Conservation (phyloP, 2,329 filamentous ascomycete genomes). For the Hypoxylon sp. region DNA sequence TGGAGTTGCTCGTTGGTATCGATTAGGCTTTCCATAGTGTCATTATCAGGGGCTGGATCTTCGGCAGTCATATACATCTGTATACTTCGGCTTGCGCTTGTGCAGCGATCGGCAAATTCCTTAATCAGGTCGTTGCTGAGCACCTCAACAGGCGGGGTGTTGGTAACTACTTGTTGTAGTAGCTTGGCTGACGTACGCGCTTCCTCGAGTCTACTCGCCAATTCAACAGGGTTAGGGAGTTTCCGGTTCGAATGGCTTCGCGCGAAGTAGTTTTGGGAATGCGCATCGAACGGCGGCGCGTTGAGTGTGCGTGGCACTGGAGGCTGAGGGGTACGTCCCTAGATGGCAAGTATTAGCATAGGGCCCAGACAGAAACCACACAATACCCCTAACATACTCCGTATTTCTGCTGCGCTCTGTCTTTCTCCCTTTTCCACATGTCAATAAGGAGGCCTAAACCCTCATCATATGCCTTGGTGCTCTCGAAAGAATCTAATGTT, state of each 20-base stretch:
- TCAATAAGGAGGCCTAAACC: constrained; percentile 77
- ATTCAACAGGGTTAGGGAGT: constrained; percentile 78
- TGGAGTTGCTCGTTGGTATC: constrained; percentile 94
- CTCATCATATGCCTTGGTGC: constrained; percentile 78
- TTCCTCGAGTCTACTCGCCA: constrained; percentile 88
- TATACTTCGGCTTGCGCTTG: constrained; percentile 82
- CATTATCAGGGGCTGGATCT: constrained; percentile 86
- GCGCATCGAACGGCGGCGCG: constrained; percentile 59
- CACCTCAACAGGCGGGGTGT: constrained; percentile 81
- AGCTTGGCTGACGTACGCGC: constrained; percentile 91
- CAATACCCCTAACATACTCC: constrained; percentile 56
- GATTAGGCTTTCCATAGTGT: constrained; percentile 93
- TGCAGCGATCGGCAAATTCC: constrained; percentile 91
- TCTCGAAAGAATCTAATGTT: constrained; percentile 83
- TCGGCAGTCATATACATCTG: constrained; percentile 87
- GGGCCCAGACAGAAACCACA: constrained; percentile 22
- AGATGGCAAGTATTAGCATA: constrained; percentile 35
- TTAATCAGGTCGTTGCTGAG: constrained; percentile 88
- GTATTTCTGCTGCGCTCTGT: constrained; percentile 67
- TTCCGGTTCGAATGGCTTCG: constrained; percentile 62
- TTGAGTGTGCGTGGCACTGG: constrained; percentile 57
- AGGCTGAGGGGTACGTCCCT: constrained; percentile 46
- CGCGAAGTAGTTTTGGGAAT: constrained; percentile 70
- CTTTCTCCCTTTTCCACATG: constrained; percentile 94
- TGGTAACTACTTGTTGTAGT: constrained; percentile 90